phyloP scores from a whole-genome alignment of 2,329 filamentous ascomycete genomes.

The Piedraia hortae region DNA sequence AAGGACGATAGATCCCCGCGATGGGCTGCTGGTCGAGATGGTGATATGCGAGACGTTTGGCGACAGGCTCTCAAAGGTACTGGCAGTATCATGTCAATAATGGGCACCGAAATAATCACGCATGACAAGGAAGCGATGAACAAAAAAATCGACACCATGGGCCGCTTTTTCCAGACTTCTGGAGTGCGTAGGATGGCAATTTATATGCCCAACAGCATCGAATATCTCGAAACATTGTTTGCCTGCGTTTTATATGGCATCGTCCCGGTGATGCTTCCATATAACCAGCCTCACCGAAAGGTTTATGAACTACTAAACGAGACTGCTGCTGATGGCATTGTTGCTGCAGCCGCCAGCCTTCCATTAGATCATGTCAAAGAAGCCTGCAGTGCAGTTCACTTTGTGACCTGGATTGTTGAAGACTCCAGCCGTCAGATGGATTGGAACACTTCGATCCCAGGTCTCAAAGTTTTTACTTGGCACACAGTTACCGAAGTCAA shows the following conservation, averaged over 20 bases:
- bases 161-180: slow-evolving; percentile 38
- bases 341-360: slow-evolving; percentile 67
- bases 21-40: slow-evolving; percentile 60
- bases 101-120: slow-evolving; percentile 49
- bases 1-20: slow-evolving; percentile 55
- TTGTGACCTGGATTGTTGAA: slow-evolving; percentile 80
- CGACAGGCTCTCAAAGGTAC: slow-evolving; percentile 26
- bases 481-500: slow-evolving; percentile 60
- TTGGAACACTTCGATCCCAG: slow-evolving; percentile 59
- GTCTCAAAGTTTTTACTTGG: slow-evolving; percentile 72
- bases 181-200: slow-evolving; percentile 51
- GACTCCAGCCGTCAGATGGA: slow-evolving; percentile 77
- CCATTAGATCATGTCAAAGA: slow-evolving; percentile 48
- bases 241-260: slow-evolving; percentile 72
- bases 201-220: slow-evolving; percentile 78
- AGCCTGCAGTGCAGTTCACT: slow-evolving; percentile 40
- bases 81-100: slow-evolving; percentile 52
- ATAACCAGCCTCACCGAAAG: slow-evolving; percentile 41
- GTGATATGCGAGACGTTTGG: slow-evolving; percentile 84
- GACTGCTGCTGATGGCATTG: slow-evolving; percentile 50
- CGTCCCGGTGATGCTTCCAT: slow-evolving; percentile 62
- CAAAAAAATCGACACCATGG: slow-evolving; percentile 66
- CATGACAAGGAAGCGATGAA: slow-evolving; percentile 45
- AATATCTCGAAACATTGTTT: slow-evolving; percentile 59
- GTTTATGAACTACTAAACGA: slow-evolving; percentile 45